A percentile compares a stretch with the other conserved stretches of the same genome.
Evolutionary conservation across 495 filamentous ascomycete species (phyloP).

Genomic region (Daldinia bambusicola): DNA sequence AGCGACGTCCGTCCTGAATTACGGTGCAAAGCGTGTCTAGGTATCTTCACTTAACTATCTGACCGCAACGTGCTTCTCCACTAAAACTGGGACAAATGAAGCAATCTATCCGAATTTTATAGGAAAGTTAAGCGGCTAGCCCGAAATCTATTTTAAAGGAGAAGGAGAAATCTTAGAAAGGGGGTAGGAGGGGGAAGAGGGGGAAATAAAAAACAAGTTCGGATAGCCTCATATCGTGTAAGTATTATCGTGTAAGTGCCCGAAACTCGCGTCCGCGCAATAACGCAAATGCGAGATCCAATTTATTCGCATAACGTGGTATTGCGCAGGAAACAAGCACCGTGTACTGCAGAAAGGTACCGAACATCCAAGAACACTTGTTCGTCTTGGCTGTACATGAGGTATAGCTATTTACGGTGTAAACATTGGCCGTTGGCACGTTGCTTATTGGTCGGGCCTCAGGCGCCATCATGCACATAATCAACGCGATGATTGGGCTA

Average conservation of each 20-base stretch:
- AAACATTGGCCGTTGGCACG: background rate
- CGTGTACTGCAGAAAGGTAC: no score
- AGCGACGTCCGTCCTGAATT: background rate
- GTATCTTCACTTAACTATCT: background rate
- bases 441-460: slow-evolving; percentile 1
- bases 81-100: background rate
- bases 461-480: background rate
- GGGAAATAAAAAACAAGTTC: background rate
- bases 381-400: no score
- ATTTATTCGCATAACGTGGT: background rate
- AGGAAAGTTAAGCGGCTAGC: background rate
- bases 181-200: background rate
- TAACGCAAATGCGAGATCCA: background rate
- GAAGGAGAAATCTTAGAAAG: background rate
- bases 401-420: background rate
- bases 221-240: background rate
- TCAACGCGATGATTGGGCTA: slow-evolving; percentile 14
- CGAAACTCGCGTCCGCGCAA: background rate
- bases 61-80: background rate
- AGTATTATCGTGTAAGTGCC: background rate
- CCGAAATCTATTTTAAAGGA: background rate
- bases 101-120: background rate
- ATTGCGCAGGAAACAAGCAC: background rate
- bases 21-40: background rate
- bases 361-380: no score